Evolutionary conservation across 768 basidiomycete genomes (phyloP).

Genomic region (Harrya chromipes): DNA sequence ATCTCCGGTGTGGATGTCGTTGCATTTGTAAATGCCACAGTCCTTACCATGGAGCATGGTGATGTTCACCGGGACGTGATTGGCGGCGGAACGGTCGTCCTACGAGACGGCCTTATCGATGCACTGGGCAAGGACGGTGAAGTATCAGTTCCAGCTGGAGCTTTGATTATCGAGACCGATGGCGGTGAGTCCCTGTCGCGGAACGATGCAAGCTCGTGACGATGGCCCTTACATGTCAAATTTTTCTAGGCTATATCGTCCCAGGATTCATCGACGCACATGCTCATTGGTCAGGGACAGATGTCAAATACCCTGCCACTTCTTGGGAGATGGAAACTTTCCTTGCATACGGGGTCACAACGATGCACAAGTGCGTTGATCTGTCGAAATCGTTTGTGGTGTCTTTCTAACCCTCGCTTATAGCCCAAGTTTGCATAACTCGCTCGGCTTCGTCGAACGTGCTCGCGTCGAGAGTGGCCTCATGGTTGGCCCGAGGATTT

Average conservation of each 20-base stretch:
- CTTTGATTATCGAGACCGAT: slow-evolving; percentile 52
- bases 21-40: slow-evolving; percentile 63
- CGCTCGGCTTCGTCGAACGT: slow-evolving; percentile 62
- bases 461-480: slow-evolving; percentile 66
- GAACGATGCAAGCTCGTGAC: neutral
- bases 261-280: slow-evolving; percentile 79
- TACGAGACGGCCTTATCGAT: slow-evolving; percentile 58
- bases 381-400: too few species aligned
- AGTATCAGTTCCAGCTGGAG: slow-evolving; percentile 35
- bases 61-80: slow-evolving; percentile 48
- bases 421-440: slow-evolving; percentile 65
- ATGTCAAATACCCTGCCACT: slow-evolving; percentile 50
- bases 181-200: slow-evolving; percentile 45
- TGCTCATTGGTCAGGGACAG: slow-evolving; percentile 66
- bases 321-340: slow-evolving; percentile 78
- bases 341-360: slow-evolving; percentile 74
- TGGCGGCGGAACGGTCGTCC: slow-evolving; percentile 47
- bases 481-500: slow-evolving; percentile 68
- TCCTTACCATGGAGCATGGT: slow-evolving; percentile 66
- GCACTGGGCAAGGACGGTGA: slow-evolving; percentile 38
- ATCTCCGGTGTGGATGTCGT: slow-evolving; percentile 38
- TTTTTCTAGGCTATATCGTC: slow-evolving; percentile 50
- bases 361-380: slow-evolving; percentile 62
- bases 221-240: slow-evolving; percentile 2
- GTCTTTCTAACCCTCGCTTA: neutral